Percentiles rank a stretch among this genome's conserved stretches.
Conservation (phyloP, 1,139 yeast genomes). For the Candida buenavistaensis region DNA sequence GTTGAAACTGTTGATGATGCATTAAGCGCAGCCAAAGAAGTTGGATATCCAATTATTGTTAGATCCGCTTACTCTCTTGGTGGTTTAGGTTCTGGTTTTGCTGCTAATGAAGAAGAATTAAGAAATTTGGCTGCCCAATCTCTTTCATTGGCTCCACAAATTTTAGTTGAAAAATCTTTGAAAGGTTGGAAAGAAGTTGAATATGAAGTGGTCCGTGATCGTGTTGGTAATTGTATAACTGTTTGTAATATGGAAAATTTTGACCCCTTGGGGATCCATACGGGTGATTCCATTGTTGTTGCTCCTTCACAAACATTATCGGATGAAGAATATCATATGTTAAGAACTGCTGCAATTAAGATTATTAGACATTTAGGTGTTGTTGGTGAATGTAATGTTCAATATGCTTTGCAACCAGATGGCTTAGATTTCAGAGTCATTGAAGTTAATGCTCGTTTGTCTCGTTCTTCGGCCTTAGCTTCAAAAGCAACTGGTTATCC, state of each 20-base stretch:
- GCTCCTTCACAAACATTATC: constrained; percentile 98
- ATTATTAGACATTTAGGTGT: constrained; percentile 97
- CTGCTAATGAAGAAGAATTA: constrained; percentile 76
- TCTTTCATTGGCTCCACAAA: constrained; percentile 91
- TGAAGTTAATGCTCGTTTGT: constrained; percentile 95
- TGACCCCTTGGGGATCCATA: constrained; percentile 96
- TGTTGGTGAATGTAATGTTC: constrained; percentile 98
- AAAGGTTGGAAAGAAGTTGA: constrained; percentile 99
- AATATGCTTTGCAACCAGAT: constrained; percentile 93
- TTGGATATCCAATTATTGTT: constrained; percentile 95
- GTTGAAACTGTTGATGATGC: constrained; percentile 95
- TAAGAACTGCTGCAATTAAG: constrained; percentile 95
- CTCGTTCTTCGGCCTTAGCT: constrained; percentile 96
- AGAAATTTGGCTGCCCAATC: constrained; percentile 34
- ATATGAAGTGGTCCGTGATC: constrained; percentile 97
- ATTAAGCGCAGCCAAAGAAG: constrained; percentile 75
- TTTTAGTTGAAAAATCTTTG: constrained; percentile 91
- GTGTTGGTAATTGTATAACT: constrained; percentile 95
- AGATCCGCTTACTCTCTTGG: constrained; percentile 98
- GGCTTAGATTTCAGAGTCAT: constrained; percentile 94
- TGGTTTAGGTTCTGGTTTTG: constrained; percentile 98
- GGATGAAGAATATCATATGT: constrained; percentile 97
- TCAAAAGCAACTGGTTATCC: constrained; percentile 99
- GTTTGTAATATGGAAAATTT: constrained; percentile 99
- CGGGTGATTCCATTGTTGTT: constrained; percentile 98